These are phyloP conservation scores for Oryza australiensis DNA, from an alignment of 176 grass and related monocot species.

Conservation along the genomic window DNA sequence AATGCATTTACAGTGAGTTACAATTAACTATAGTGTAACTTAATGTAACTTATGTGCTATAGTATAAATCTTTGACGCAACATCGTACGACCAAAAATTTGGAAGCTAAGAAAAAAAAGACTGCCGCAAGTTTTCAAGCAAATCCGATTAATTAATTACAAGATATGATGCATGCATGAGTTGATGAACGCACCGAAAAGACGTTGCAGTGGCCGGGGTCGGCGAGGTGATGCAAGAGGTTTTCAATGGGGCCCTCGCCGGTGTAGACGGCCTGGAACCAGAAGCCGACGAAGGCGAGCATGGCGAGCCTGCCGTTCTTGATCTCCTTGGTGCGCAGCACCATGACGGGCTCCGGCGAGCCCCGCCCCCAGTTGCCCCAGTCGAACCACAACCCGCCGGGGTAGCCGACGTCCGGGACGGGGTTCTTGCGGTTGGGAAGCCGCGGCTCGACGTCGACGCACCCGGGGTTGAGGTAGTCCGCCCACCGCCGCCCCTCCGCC, in stretches of 20 bases:
- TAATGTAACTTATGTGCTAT: too few species aligned
- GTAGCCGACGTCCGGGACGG: constrained; percentile 76
- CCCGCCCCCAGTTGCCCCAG: constrained; percentile 85
- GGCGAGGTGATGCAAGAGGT: constrained; percentile 76
- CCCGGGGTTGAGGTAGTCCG: constrained; percentile 65
- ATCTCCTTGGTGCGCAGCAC: constrained; percentile 96
- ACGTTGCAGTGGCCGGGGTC: constrained; percentile 88
- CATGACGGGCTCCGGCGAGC: constrained; percentile 91
- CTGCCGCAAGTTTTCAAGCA: too few species aligned
- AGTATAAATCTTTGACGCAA: too few species aligned
- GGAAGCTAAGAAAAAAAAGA: too few species aligned
- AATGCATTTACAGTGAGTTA: too few species aligned
- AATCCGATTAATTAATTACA: too few species aligned
- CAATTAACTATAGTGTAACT: too few species aligned
- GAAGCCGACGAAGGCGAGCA: constrained; percentile 92
- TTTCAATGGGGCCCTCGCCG: constrained; percentile 67
- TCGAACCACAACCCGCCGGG: constrained; percentile 91
- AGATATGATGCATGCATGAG: too few species aligned
- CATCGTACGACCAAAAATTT: too few species aligned
- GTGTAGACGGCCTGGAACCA: constrained; percentile 93
- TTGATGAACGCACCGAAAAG: constrained; percentile 48
- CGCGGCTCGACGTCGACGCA: constrained; percentile 72
- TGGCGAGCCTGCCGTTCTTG: constrained; percentile 90
- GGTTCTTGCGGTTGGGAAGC: constrained; percentile 64
- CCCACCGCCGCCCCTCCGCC: constrained; percentile 91